phyloP scores from a whole-genome alignment of 2,329 filamentous ascomycete species.

The Pseudocercospora fuligena region DNA sequence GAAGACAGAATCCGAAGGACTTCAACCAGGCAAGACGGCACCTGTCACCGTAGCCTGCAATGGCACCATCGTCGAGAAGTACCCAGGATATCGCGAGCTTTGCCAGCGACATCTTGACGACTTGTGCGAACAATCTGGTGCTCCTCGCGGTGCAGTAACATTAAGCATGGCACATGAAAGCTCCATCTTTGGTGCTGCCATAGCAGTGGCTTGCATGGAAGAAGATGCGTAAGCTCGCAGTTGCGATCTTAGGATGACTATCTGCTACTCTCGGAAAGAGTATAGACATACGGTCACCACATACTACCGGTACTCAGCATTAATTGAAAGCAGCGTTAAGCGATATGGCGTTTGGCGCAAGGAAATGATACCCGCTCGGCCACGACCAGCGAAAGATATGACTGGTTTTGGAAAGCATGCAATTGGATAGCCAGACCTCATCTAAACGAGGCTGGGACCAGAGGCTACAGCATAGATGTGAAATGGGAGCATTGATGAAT shows the following conservation, averaged over 20 bases:
- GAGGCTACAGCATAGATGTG: slow-evolving; percentile 1
- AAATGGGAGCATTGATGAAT: neutral
- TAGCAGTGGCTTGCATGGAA: slow-evolving; percentile 55
- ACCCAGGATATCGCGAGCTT: slow-evolving; percentile 67
- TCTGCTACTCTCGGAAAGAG: neutral
- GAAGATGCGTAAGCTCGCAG: slow-evolving; percentile 13
- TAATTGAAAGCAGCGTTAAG: slow-evolving; percentile 4
- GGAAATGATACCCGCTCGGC: slow-evolving; percentile 9
- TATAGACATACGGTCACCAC: neutral
- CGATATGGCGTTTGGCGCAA: slow-evolving; percentile 9
- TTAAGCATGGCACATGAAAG: slow-evolving; percentile 74
- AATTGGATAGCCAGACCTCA: slow-evolving; percentile 2
- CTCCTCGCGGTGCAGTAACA: slow-evolving; percentile 54
- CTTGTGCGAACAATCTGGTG: slow-evolving; percentile 53
- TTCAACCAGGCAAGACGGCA: slow-evolving; percentile 40
- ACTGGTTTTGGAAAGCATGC: neutral
- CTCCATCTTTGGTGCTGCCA: slow-evolving; percentile 74
- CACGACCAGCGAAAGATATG: neutral
- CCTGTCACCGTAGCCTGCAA: slow-evolving; percentile 70
- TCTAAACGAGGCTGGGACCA: slow-evolving; percentile 1
- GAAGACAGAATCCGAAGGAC: slow-evolving; percentile 53
- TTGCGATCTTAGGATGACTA: neutral
- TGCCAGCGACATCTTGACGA: slow-evolving; percentile 69
- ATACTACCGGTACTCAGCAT: neutral
- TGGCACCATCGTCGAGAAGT: slow-evolving; percentile 78